Evolutionary conservation across 495 filamentous ascomycete species (phyloP).

Genomic region (Tuber microsphaerosporum): DNA sequence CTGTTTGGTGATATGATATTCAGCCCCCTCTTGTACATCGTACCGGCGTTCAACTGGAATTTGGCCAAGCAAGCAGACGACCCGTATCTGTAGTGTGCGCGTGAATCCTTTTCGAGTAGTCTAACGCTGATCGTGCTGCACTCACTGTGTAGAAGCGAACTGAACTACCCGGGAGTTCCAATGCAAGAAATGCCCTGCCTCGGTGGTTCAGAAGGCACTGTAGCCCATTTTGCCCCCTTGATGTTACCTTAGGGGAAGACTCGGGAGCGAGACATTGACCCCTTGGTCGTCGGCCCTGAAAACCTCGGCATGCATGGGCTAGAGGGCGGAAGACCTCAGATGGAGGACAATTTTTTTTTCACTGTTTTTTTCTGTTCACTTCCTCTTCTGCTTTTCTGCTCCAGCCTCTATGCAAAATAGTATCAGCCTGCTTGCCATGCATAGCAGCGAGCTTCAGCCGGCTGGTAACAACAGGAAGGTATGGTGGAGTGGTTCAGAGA

Average conservation of each 20-base stretch:
- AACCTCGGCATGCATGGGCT: background rate
- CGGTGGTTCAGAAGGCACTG: background rate
- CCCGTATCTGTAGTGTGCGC: slow-evolving; percentile 26
- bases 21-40: background rate
- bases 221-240: slow-evolving; percentile 17
- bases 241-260: slow-evolving; percentile 20
- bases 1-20: background rate
- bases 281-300: background rate
- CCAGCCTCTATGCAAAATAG: slow-evolving; percentile 12
- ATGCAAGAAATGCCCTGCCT: background rate
- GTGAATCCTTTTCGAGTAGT: slow-evolving; percentile 20
- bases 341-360: background rate
- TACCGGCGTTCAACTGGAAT: background rate
- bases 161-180: slow-evolving; percentile 11
- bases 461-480: slow-evolving; percentile 22
- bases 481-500: slow-evolving; percentile 8
- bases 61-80: slow-evolving; percentile 28
- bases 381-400: background rate
- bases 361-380: background rate
- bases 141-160: slow-evolving; percentile 23
- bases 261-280: background rate
- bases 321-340: background rate
- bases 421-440: slow-evolving; percentile 17
- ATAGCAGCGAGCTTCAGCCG: slow-evolving; percentile 20
- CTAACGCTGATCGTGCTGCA: slow-evolving; percentile 22